Base-by-base conservation (phyloP, 2,329 filamentous ascomycete genomes). In the Aureobasidium sp. region DNA sequence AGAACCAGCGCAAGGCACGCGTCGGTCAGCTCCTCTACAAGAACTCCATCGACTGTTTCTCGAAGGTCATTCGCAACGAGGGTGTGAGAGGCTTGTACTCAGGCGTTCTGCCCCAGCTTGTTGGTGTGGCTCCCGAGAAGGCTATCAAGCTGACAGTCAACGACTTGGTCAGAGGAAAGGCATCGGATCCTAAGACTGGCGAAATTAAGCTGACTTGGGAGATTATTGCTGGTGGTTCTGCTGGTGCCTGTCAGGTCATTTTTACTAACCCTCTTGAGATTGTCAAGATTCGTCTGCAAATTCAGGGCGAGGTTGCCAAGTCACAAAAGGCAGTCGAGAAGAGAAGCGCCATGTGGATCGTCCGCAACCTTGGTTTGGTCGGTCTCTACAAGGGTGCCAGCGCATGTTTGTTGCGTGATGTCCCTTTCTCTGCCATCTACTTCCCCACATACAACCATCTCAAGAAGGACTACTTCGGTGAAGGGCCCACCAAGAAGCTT, bases 61-160 rank as follows among this genome's bases (percentile, higher is more conserved):
- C 84, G 74, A 99, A 97, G 78, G 92, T 99, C 44, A 80, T 97
- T 66, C 86, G 87, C 66, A 97, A 97, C 71, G 94, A 99, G 77
- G 94, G 94, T 62, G 83, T 96, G 75, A 82, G 81, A 42, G 94
- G 94, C 26, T 78, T 99, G 55, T 99, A 99, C 79, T 96, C 93
- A 55, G 94, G 94, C 72, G 91, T 99, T 23, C 76, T 97, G 58
- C 94, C 94, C 12, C 94, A 99, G 80, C 83, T 99, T 50, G 90
- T 99, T 66, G 94, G 94, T 75, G 94, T 99, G 50, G 94, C 94
- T n/a, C 94, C 94, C 1, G 94, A 99, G 76, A 99, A 99, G 81
- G 94, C 94, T 68, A 99, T 99, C 79, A 99, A 99, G 80, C 85
- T 99, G 66, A 99, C 94, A 0, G 92, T 99, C 71, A 99, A 99